phyloP scores from a whole-genome alignment of 2,329 filamentous ascomycete genomes.

The Colletotrichum incanum region DNA sequence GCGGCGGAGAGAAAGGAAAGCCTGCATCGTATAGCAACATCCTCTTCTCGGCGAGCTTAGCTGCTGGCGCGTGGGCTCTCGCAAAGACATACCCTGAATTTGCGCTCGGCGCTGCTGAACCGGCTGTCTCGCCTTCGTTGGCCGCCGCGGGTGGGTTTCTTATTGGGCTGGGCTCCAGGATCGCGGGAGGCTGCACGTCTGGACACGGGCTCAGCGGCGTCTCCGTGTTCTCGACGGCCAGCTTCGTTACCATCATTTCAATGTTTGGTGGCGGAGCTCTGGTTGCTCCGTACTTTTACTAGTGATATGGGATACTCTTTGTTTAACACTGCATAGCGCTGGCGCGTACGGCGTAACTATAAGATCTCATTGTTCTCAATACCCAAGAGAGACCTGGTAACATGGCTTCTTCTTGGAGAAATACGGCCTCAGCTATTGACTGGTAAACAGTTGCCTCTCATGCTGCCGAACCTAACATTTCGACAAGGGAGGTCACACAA shows the following conservation, averaged over 20 bases:
- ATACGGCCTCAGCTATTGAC: background rate
- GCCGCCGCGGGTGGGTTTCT: constrained; percentile 69
- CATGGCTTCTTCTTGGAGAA: too few species aligned
- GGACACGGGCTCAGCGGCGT: constrained; percentile 80
- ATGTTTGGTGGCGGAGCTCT: constrained; percentile 69
- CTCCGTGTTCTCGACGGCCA: constrained; percentile 73
- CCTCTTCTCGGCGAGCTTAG: constrained; percentile 68
- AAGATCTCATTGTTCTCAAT: background rate
- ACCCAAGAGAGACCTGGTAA: background rate
- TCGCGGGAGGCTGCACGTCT: constrained; percentile 78
- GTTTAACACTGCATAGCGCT: background rate
- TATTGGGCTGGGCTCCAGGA: constrained; percentile 72
- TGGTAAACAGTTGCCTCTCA: background rate
- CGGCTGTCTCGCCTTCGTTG: constrained; percentile 53
- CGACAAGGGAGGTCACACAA: background rate
- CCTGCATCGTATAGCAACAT: constrained; percentile 60
- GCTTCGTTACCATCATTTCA: constrained; percentile 72
- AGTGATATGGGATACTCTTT: constrained; percentile 8
- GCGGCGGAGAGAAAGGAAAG: constrained; percentile 47
- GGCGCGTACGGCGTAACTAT: background rate
- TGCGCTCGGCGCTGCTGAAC: constrained; percentile 46
- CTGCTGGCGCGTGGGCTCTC: constrained; percentile 61
- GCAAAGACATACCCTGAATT: constrained; percentile 52
- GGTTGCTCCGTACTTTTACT: constrained; percentile 45
- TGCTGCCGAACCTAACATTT: background rate